Evolutionary conservation across 495 filamentous ascomycete genomes (phyloP), one percentile per base, ranked within the genome.

Genomic region (Penicillium cataractarum): DNA sequence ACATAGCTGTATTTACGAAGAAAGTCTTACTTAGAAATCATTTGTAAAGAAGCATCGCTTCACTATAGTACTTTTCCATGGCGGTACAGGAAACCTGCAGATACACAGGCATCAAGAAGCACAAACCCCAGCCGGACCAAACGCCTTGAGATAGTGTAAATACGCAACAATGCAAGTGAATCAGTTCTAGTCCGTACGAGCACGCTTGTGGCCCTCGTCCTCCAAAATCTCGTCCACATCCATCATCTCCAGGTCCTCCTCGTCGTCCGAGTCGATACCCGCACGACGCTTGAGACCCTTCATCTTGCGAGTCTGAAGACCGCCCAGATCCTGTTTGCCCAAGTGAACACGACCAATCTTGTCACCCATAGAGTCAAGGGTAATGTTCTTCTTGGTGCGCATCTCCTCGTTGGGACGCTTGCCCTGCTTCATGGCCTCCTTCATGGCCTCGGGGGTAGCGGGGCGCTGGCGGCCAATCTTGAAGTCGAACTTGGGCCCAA

Each of bases 281-380:
- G 85, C 81, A 27, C 83, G 83, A 54, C 96, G 82, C 85, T 98
- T 98, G 65, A 99, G 76, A 60, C 95, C 95, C 87, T 99, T 99
- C 93, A 99, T 97, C 88, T 99, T 99, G 71, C 95, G 86, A 49
- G 92, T 97, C 86, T 98, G 95, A 76, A 99, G 74, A 62, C 88
- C 84, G 61, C 80, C 82, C 37, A 99, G 82, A 78, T 98, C 94
- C 77, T 97, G 92, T 82, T 90, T 92, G 71, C 90, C 92, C 29
- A 95, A 76, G 79, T 99, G 96, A 58, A 99, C 92, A 58, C 92
- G 85, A 57, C 96, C 95, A 56, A 98, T 79, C 86, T 98, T 97
- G 73, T 99, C 96, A 72, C 96, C 95, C 63, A 99, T 89, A 46
- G 88, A 77, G 73, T 97, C 94, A 64, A 90, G 97, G 61, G 84